Evolutionary conservation across 2,329 filamentous ascomycete genomes (phyloP).

Genomic region (Pseudogymnoascus sp.): DNA sequence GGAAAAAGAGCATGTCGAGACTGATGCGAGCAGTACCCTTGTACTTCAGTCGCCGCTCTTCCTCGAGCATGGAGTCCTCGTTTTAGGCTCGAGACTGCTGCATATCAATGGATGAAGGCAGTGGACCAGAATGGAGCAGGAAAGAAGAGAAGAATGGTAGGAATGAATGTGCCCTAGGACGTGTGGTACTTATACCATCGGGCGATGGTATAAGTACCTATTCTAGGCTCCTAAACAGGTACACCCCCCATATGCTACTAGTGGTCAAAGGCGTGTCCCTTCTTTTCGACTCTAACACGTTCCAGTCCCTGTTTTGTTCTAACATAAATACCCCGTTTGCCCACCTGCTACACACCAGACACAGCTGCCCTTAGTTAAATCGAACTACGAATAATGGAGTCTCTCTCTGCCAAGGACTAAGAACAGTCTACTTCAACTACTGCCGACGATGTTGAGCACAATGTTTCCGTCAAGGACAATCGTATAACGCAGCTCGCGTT

Average conservation of each 20-base stretch:
- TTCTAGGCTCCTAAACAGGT: too few relatives aligned
- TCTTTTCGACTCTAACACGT: not conserved
- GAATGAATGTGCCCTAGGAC: not conserved
- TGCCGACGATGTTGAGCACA: not conserved
- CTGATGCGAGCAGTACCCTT: slow-evolving; percentile 14
- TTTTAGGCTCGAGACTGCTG: not conserved
- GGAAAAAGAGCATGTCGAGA: slow-evolving; percentile 16
- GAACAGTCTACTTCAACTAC: not conserved
- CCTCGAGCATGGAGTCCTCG: slow-evolving; percentile 7
- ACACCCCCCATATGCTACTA: not conserved
- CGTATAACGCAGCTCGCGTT: not conserved
- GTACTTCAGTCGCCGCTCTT: slow-evolving; percentile 13
- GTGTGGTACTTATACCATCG: not conserved
- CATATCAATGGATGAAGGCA: not conserved
- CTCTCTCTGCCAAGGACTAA: not conserved
- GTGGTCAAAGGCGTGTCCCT: not conserved
- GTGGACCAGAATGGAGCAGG: not conserved
- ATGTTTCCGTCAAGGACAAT: not conserved
- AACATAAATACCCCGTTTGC: not conserved
- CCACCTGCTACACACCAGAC: not conserved
- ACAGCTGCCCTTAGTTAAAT: not conserved
- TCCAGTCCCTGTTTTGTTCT: not conserved
- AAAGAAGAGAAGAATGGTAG: not conserved
- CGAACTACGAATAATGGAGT: not conserved
- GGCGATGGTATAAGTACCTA: not conserved